Evolutionary conservation across 2,329 filamentous ascomycete species (phyloP), one percentile per base, ranked within the genome.

Genomic region (Neurospora crassa): DNA sequence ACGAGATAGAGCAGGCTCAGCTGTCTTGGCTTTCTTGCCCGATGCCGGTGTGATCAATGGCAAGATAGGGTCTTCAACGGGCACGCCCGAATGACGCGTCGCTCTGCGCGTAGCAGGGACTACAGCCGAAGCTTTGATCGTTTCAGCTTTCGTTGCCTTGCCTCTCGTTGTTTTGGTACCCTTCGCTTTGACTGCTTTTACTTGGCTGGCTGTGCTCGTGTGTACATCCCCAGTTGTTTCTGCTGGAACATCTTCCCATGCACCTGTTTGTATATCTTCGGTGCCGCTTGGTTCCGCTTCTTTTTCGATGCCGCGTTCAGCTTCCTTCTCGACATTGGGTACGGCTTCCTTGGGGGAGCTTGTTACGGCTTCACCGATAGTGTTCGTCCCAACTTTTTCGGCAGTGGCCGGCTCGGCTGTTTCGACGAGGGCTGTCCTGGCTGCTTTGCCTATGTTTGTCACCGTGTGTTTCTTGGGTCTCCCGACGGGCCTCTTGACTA

Each of bases 1-100:
- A 70, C 83, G 84, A 37, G 80, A 76, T 34, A 84, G 76, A 18
- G 80, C 81, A 74, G 85, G 84, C 71, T 88, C 85, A 68, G 85
- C 79, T 10, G 82, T 81, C 76, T 87, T 84, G 70, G 86, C 83
- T 68, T 89, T 86, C 80, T 92, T 93, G 72, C 88, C 84, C 77
- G 78, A 80, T 72, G 80, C 83, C 67, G 83, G 81, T 14, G 79
- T 83, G 16, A n/a, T 63, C 53, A 63, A 63, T 37, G 14, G 12
- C 4, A 37, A 37, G 7, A 63, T 29, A n/a, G 53, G 53, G 24
- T 63, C 53, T 76, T 81, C 85, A 76, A 77, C 81, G 75, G 81
- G 81, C 74, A 77, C 80, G 76, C 79, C 85, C 18, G 80, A 81
- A 40, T 79, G 80, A 77, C 85, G 85, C 75, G 85, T 83, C 71